Evolutionary conservation across 257 asterid species (phyloP).

Genomic region (Eucommia ulmoides): DNA sequence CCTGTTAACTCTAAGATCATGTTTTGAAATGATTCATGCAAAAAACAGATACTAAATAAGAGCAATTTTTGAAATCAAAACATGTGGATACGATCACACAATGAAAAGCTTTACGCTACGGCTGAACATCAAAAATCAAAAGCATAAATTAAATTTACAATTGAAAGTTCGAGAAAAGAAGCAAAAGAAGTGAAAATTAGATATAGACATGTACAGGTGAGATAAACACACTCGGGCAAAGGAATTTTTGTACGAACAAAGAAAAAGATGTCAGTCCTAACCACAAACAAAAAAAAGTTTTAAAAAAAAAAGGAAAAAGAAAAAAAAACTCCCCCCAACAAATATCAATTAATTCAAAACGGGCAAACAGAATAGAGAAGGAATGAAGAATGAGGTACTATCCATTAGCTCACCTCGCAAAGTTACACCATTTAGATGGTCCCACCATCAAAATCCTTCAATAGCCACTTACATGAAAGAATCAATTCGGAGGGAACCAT

Average conservation of each 20-base stretch:
- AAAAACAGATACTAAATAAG: too few species aligned
- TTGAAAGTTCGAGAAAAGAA: too few species aligned
- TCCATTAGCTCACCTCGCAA: neutral
- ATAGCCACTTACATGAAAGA: neutral
- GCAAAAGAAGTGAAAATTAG: too few species aligned
- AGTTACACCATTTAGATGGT: neutral
- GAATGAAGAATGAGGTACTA: neutral
- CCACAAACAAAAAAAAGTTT: neutral
- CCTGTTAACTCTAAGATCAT: too few species aligned
- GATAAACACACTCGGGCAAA: neutral
- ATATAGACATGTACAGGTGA: neutral
- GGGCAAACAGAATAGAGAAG: neutral
- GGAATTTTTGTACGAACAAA: too few species aligned
- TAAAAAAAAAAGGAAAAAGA: neutral
- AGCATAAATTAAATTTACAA: too few species aligned
- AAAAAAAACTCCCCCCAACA: neutral
- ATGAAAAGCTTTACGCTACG: too few species aligned
- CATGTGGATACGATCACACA: too few species aligned
- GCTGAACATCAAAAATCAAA: too few species aligned
- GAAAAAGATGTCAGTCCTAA: too few species aligned
- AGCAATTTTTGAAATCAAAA: too few species aligned
- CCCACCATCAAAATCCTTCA: neutral
- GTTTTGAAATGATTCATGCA: too few species aligned
- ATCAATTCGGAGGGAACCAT: neutral
- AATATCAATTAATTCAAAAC: neutral